These are phyloP conservation scores for Carex pumila DNA, from an alignment of 176 grass and related monocot species.

Conservation along the genomic window DNA sequence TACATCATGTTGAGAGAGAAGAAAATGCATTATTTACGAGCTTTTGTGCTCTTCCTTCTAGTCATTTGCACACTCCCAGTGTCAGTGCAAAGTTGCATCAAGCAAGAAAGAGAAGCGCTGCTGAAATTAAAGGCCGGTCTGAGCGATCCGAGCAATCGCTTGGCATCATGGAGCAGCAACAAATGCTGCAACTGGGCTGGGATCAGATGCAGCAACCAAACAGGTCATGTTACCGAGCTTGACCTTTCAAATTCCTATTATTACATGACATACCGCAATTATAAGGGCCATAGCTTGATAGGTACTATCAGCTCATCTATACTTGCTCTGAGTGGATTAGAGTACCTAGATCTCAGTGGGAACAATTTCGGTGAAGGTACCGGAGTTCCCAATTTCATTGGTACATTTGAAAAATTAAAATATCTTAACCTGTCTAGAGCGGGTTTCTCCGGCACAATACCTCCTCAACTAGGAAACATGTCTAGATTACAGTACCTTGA, in stretches of 20 bases:
- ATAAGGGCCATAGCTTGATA: background rate
- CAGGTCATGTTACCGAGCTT: conserved; percentile 9
- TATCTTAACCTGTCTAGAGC: conserved; percentile 31
- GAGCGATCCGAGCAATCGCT: background rate
- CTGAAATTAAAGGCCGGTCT: conserved; percentile 32
- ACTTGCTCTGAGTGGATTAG: background rate
- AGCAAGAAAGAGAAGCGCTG: conserved; percentile 20
- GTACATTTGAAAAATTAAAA: conserved; percentile 6
- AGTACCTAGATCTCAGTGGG: conserved; percentile 29
- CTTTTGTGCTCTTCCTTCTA: background rate
- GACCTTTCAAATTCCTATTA: background rate
- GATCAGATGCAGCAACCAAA: conserved; percentile 30
- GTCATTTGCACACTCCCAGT: background rate
- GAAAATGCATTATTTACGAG: background rate
- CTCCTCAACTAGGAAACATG: conserved; percentile 30
- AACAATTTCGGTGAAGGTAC: conserved; percentile 15
- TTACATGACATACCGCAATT: background rate
- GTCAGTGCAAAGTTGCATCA: background rate
- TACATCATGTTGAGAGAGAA: background rate
- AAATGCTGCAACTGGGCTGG: conserved; percentile 36
- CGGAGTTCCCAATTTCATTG: conserved; percentile 17
- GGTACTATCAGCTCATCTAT: conserved; percentile 35
- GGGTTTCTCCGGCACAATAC: background rate
- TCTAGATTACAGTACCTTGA: conserved; percentile 24
- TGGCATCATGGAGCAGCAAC: conserved; percentile 21